Evolutionary conservation across 495 filamentous ascomycete genomes (phyloP).

Genomic region (Penicillium cosmopolitanum): DNA sequence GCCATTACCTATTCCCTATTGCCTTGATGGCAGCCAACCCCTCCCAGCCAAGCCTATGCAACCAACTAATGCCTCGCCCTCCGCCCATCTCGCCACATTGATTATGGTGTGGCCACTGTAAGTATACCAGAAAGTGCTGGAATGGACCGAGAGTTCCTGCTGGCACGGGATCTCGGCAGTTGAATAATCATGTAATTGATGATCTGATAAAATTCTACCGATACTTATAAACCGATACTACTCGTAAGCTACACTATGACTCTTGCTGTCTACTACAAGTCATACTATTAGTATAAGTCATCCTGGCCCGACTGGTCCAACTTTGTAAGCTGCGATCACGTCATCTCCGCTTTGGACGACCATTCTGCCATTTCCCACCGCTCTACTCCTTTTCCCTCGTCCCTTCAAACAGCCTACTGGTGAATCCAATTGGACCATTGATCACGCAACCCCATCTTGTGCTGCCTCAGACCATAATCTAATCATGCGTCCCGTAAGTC

Average conservation of each 20-base stretch:
- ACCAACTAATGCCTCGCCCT: not conserved
- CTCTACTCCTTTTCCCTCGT: conserved; percentile 15
- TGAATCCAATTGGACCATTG: conserved; percentile 1
- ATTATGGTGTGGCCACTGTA: not conserved
- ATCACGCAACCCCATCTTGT: not conserved
- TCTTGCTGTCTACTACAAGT: no score
- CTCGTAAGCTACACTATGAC: not conserved
- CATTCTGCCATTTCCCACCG: conserved; percentile 17
- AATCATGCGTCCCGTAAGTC: conserved; percentile 27
- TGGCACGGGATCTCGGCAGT: not conserved
- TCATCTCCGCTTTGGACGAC: conserved; percentile 13
- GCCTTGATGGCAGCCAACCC: not conserved
- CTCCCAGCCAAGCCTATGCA: not conserved
- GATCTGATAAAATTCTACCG: not conserved
- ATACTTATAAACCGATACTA: not conserved
- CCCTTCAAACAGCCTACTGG: conserved; percentile 10
- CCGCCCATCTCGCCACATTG: not conserved
- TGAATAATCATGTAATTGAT: conserved; percentile 3
- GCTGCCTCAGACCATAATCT: conserved; percentile 9
- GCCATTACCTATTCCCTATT: not conserved
- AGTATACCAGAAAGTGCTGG: conserved; percentile 1
- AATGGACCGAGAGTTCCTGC: not conserved
- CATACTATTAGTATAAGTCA: not conserved
- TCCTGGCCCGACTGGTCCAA: conserved; percentile 16
- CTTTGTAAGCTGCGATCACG: conserved; percentile 33